phyloP scores from a whole-genome alignment of 495 filamentous ascomycete species.

The Letharia lupina region DNA sequence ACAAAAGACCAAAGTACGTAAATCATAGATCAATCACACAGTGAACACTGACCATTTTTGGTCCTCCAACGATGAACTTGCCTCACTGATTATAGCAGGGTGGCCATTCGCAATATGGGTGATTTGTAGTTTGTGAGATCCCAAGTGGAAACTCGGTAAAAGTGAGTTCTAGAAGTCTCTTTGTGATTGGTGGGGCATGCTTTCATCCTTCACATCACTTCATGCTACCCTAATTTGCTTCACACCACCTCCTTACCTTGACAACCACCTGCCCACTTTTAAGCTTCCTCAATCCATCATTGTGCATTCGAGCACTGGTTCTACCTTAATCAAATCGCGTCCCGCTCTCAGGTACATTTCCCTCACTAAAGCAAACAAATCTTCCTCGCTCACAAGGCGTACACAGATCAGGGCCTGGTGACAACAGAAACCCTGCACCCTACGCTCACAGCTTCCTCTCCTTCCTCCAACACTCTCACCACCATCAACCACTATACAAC shows the following conservation, averaged over 20 bases:
- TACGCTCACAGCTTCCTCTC: not conserved
- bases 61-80: not conserved
- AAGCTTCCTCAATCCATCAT: not conserved
- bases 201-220: constrained; percentile 4
- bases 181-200: constrained; percentile 17
- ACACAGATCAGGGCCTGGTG: constrained; percentile 3
- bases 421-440: not conserved
- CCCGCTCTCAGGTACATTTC: not conserved
- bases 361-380: not conserved
- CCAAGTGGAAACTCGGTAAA: not conserved
- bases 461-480: not conserved
- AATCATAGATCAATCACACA: not conserved
- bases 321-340: not conserved
- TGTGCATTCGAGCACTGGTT: not conserved
- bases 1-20: not conserved
- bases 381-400: not conserved
- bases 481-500: not conserved
- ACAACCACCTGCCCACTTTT: not conserved
- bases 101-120: not conserved
- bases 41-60: constrained; percentile 7
- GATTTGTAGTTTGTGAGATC: not conserved
- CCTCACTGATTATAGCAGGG: not conserved
- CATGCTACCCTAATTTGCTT: not conserved
- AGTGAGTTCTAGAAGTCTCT: constrained; percentile 4
- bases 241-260: not conserved